Evolutionary conservation across 345 rosid genomes (phyloP).

Genomic region (Salix dunnii): DNA sequence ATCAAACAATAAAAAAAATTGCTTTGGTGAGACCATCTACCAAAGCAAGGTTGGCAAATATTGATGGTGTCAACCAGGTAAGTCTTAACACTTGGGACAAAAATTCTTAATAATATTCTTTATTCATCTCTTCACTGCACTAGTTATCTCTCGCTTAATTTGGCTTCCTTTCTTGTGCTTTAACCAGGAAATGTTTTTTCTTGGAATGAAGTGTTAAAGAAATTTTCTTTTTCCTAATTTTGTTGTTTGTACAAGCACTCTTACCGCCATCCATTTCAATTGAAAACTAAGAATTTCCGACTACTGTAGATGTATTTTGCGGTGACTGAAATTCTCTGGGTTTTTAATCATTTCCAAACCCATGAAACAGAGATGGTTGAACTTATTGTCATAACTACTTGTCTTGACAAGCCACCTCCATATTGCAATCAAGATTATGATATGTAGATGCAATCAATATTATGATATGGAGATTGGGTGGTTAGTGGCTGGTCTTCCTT

Average conservation of each 20-base stretch:
- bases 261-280: neutral
- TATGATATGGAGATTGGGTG: neutral
- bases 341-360: neutral
- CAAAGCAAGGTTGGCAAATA: slow-evolving; percentile 46
- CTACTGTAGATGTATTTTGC: neutral
- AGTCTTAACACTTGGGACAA: neutral
- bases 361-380: neutral
- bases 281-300: neutral
- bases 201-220: neutral
- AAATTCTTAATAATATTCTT: neutral
- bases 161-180: neutral
- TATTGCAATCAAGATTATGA: neutral
- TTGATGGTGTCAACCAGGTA: slow-evolving; percentile 55
- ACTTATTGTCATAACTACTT: neutral
- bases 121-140: neutral
- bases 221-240: neutral
- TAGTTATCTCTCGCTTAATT: neutral
- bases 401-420: neutral
- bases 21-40: slow-evolving; percentile 44
- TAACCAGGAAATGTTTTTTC: slow-evolving; percentile 1
- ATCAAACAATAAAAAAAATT: slow-evolving; percentile 41
- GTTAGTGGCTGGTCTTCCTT: neutral
- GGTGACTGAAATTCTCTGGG: neutral
- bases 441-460: neutral
- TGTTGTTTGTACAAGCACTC: neutral